Evolutionary conservation across 768 basidiomycete species (phyloP), one percentile per base, ranked within the genome.

Genomic region (Boletus tomentosulus): DNA sequence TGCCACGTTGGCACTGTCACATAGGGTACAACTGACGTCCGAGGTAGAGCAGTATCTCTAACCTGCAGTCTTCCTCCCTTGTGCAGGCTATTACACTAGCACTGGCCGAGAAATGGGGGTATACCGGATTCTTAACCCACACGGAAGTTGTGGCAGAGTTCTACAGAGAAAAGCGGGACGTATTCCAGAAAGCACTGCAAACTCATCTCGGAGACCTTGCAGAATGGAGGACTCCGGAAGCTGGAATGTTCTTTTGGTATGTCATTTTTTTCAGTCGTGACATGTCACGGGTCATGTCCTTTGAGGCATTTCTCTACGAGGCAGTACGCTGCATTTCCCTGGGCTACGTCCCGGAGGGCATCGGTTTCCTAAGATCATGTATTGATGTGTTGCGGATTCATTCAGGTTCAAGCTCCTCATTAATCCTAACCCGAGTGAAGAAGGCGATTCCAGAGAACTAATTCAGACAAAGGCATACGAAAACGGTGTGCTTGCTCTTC

Each of bases 161-260:
- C 69, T 92, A 92, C 71, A 78, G 77, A 59, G 69, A 69, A 58
- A 89, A 86, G 71, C 76, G 91, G 52, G 85, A 92, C 61, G 74
- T 84, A 22, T 96, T 97, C 67, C 87, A 92, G 68, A 68, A 66
- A 2, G 85, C 87, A 46, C 83, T 93, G 76, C 76, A 80, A 62
- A 82, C 79, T 63, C 81, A 96, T 68, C 80, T 97, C n/a, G 72
- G 75, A 46, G 91, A 84, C 3, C 74, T 95, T 31, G 92, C 84
- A 16, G 82, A 86, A 67, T 88, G 86, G 86, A 73, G 66, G 50
- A 69, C 75, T 0, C 90, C 89, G 9, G 83, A 85, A 61, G 83
- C 88, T 24, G 89, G 90, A 57, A 89, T 95, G 89, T 95, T 96
- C 76, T 84, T 92, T 67, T 95, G 90, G 88, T 85, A 38, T 25